These are phyloP conservation scores for Entomophthora muscae DNA, from an alignment of 371 early-diverging fungal species.

Conservation along the genomic window DNA sequence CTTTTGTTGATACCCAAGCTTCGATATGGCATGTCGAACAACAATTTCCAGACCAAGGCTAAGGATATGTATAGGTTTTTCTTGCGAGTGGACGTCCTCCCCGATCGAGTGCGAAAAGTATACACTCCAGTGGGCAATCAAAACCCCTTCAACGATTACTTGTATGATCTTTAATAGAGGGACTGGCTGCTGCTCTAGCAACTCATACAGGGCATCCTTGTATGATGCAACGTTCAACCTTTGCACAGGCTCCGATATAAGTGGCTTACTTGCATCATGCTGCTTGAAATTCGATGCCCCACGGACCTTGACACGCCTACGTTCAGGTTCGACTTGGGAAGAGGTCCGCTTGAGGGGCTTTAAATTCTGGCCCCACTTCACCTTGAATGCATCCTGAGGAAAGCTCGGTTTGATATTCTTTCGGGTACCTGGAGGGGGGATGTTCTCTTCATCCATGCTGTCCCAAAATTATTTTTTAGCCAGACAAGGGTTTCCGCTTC, in stretches of 20 bases:
- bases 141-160: background rate
- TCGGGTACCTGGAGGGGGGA: too few species aligned
- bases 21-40: background rate
- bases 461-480: too few species aligned
- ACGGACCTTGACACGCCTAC: background rate
- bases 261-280: background rate
- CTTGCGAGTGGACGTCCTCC: background rate
- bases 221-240: background rate
- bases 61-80: background rate
- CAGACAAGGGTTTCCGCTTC: too few species aligned
- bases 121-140: background rate
- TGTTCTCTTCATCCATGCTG: too few species aligned
- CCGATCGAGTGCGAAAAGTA: background rate
- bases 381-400: background rate
- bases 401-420: too few species aligned
- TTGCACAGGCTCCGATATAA: background rate
- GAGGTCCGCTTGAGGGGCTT: background rate
- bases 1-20: background rate
- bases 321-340: background rate
- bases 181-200: background rate
- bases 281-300: background rate
- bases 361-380: background rate
- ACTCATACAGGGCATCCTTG: background rate
- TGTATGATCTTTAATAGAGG: background rate
- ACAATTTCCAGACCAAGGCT: background rate